Evolutionary conservation across 1,284 basidiomycete species (phyloP).

Genomic region (Exobasidium cylindrosporum): DNA sequence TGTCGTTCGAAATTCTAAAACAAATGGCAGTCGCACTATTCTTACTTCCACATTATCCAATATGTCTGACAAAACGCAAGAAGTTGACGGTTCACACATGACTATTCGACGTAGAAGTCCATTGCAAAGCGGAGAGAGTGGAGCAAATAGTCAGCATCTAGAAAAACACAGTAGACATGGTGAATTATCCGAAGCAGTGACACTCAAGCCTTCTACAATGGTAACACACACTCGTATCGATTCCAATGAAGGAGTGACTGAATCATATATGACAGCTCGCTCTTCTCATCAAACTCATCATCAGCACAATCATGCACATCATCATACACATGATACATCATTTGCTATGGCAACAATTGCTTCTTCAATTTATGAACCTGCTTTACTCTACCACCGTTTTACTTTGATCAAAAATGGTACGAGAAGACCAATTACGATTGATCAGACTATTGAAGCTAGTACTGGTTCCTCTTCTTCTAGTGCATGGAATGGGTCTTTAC

Average conservation of each 20-base stretch:
- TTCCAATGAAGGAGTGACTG: constrained; percentile 6
- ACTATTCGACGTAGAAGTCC: constrained; percentile 20
- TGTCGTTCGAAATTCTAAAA: constrained; percentile 40
- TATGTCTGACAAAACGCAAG: constrained; percentile 17
- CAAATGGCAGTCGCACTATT: constrained; percentile 27
- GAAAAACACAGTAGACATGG: neutral
- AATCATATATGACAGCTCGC: constrained; percentile 41
- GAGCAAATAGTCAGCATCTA: neutral
- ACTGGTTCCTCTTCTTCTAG: constrained; percentile 5
- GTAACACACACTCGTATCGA: neutral
- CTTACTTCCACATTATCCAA: constrained; percentile 23
- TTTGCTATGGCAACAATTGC: constrained; percentile 42
- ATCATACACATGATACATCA: constrained; percentile 28
- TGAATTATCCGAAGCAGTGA: constrained; percentile 2
- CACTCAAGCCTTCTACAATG: constrained; percentile 12
- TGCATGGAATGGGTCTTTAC: constrained; percentile 25
- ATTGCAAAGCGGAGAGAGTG: neutral
- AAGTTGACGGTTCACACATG: constrained; percentile 25
- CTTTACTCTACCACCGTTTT: constrained; percentile 42
- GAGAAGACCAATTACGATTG: constrained; percentile 28
- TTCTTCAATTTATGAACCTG: constrained; percentile 26
- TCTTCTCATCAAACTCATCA: constrained; percentile 10
- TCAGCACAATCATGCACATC: neutral
- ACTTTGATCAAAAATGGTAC: constrained; percentile 50
- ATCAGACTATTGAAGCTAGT: constrained; percentile 7